These are phyloP conservation scores for Phaffia australis DNA, from an alignment of 768 basidiomycete species.

Conservation along the genomic window DNA sequence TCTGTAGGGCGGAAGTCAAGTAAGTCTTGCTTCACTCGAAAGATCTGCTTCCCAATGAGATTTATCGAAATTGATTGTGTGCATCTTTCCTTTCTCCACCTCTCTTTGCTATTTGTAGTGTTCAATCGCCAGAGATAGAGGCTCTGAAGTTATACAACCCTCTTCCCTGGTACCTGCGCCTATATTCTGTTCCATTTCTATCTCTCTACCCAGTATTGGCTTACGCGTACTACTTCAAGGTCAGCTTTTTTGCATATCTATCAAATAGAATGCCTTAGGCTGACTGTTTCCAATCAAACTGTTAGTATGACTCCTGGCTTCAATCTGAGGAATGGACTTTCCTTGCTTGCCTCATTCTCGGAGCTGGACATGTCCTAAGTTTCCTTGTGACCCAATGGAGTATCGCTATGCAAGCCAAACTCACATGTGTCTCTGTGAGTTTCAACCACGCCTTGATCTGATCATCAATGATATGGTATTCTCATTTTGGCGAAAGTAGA, in stretches of 20 bases:
- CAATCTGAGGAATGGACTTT: conserved; percentile 90
- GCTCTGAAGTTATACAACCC: conserved; percentile 38
- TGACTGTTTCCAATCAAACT: neutral
- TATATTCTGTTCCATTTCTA: conserved; percentile 41
- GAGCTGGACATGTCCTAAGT: conserved; percentile 78
- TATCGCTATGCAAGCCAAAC: conserved; percentile 59
- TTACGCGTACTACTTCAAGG: conserved; percentile 77
- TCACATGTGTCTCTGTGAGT: conserved; percentile 64
- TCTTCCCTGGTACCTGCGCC: conserved; percentile 34
- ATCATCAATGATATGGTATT: neutral
- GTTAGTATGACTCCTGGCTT: conserved; percentile 28
- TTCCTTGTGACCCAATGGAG: conserved; percentile 89
- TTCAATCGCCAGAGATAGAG: conserved; percentile 37
- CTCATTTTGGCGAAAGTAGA: neutral
- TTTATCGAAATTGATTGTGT: no score
- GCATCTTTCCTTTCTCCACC: neutral
- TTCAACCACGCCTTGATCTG: conserved; percentile 1
- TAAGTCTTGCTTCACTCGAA: no score
- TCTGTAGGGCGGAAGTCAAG: no score
- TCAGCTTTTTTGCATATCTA: neutral
- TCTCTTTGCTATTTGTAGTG: neutral
- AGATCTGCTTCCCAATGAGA: no score
- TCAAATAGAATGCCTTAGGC: neutral
- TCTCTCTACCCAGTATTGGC: conserved; percentile 40
- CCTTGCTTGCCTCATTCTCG: conserved; percentile 72